Percentiles rank a stretch among this genome's conserved stretches.
phyloP scores from a whole-genome alignment of 1,139 yeast genomes.

The Geotrichum europaeum region DNA sequence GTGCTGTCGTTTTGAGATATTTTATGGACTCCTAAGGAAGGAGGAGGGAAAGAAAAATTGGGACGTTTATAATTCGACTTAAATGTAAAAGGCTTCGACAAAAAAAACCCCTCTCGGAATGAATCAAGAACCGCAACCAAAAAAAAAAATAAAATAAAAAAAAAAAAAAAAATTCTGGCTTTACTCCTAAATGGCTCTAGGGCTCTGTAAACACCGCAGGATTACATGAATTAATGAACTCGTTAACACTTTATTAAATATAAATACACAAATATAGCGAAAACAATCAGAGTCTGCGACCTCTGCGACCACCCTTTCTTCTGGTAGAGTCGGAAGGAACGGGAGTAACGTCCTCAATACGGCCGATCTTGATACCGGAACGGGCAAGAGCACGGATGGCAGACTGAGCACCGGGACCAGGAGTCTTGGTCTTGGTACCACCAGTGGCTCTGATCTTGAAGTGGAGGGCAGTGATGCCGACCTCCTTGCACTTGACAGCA shows the following conservation, averaged over 20 bases:
- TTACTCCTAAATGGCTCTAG: not conserved
- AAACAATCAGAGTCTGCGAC: constrained; percentile 90
- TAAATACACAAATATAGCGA: constrained; percentile 4
- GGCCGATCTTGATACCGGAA: constrained; percentile 99
- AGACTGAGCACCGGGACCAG: constrained; percentile 99
- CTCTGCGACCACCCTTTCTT: constrained; percentile 99
- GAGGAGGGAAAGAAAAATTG: not conserved
- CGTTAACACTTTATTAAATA: not conserved
- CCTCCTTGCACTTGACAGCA: constrained; percentile 98
- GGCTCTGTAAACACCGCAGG: not conserved
- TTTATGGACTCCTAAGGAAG: not conserved
- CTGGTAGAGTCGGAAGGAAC: constrained; percentile 99
- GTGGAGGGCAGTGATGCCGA: constrained; percentile 99
- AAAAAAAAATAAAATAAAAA: not conserved
- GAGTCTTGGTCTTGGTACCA: constrained; percentile 99
- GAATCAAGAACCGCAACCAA: not conserved
- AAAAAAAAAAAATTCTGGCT: not conserved
- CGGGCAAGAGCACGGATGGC: constrained; percentile 99
- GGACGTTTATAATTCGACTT: not conserved
- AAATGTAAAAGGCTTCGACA: not conserved
- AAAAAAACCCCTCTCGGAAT: not conserved
- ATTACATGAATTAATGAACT: constrained; percentile 1
- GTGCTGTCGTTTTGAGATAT: not conserved
- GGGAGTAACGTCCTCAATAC: constrained; percentile 99
- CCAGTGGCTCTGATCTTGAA: constrained; percentile 99